These are phyloP conservation scores for Venturiaceae sp. DNA, from an alignment of 2,329 filamentous ascomycete genomes.

Conservation along the genomic window DNA sequence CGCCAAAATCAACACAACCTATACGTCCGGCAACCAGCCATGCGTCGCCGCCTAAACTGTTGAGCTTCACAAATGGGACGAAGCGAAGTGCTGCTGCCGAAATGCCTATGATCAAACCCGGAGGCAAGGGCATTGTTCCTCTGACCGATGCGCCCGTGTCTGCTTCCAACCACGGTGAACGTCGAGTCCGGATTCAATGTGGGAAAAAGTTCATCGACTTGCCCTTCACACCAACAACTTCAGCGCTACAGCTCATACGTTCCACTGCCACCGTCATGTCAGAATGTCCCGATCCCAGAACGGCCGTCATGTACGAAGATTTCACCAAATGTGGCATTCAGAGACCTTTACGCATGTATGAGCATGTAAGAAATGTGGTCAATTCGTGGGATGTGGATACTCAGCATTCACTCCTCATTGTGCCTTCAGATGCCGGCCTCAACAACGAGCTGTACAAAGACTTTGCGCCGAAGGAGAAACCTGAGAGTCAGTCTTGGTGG, in stretches of 20 bases:
- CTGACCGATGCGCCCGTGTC: slow-evolving; percentile 68
- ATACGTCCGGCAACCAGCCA: slow-evolving; percentile 2
- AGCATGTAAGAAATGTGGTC: slow-evolving; percentile 76
- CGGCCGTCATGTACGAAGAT: slow-evolving; percentile 66
- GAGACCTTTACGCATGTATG: slow-evolving; percentile 74
- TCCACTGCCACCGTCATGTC: slow-evolving; percentile 55
- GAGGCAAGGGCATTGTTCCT: slow-evolving; percentile 38
- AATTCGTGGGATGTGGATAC: slow-evolving; percentile 85
- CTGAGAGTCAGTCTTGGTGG: slow-evolving; percentile 56
- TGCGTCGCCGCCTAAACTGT: slow-evolving; percentile 6
- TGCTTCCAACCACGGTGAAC: slow-evolving; percentile 67
- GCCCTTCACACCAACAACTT: slow-evolving; percentile 66
- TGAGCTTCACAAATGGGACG: not conserved
- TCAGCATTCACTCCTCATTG: slow-evolving; percentile 26
- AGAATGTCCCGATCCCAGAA: slow-evolving; percentile 52
- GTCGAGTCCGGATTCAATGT: slow-evolving; percentile 55
- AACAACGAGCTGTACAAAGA: slow-evolving; percentile 51
- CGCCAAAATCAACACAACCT: not conserved
- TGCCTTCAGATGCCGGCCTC: not conserved
- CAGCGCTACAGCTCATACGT: slow-evolving; percentile 60
- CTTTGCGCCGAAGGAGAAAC: slow-evolving; percentile 53
- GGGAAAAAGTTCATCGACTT: slow-evolving; percentile 59
- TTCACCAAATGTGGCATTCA: slow-evolving; percentile 70
- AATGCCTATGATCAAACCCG: slow-evolving; percentile 28
- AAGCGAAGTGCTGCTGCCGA: slow-evolving; percentile 3